A percentile compares a stretch with the other conserved stretches of the same genome.
These are phyloP conservation scores for Aspergillus carbonarius DNA, from an alignment of 2,329 filamentous ascomycete genomes.

Conservation along the genomic window DNA sequence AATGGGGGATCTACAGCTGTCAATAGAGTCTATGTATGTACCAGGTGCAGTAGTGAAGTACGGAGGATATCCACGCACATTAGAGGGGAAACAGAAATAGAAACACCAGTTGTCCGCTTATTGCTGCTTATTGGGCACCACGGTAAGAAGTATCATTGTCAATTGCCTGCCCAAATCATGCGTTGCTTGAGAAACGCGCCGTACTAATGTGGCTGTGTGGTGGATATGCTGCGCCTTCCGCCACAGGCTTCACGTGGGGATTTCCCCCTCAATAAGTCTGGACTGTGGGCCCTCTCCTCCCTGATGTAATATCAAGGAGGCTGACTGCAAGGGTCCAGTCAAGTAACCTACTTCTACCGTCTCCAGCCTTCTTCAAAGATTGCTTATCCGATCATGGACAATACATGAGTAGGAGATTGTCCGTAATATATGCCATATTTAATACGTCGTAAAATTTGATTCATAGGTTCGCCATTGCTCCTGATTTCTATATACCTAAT, in stretches of 20 bases:
- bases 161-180: background rate
- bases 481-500: too few species aligned
- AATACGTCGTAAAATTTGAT: too few species aligned
- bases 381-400: too few species aligned
- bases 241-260: conserved; percentile 7
- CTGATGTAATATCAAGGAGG: background rate
- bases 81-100: conserved; percentile 7
- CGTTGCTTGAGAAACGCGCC: conserved; percentile 8
- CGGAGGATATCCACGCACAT: background rate
- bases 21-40: background rate
- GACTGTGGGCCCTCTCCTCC: background rate
- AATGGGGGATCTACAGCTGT: background rate
- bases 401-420: too few species aligned
- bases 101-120: conserved; percentile 10
- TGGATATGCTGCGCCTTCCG: background rate
- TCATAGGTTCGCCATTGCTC: too few species aligned
- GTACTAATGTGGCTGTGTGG: conserved; percentile 3
- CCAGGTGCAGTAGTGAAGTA: background rate
- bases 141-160: background rate
- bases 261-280: background rate
- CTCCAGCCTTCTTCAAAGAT: background rate
- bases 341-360: background rate
- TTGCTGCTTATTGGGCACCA: conserved; percentile 11
- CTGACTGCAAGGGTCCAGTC: too few species aligned
- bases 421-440: too few species aligned